Evolutionary conservation across 176 grass and related monocot species (phyloP), one percentile per base, ranked within the genome.

Genomic region (Alopecurus myosuroides): DNA sequence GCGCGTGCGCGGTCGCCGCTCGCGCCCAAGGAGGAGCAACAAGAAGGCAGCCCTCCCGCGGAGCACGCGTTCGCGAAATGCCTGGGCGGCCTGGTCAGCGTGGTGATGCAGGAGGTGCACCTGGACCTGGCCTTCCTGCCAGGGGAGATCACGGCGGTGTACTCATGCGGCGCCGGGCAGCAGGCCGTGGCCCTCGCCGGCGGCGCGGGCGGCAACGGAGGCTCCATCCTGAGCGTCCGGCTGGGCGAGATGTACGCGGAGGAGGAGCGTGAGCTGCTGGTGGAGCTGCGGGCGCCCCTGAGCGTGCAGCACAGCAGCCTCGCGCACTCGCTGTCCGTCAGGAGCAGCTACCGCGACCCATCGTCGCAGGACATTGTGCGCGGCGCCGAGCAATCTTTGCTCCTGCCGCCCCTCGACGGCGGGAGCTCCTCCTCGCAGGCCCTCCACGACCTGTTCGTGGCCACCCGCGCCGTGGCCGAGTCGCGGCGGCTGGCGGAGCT

Each of bases 71-170:
- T 99, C 57, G 86, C 89, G 66, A 92, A 92, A 76, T 99, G 94
- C 84, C 80, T 99, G 1, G 97, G 97, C 48, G 93, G 93, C 1
- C 93, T 99, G 3, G 94, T 96, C 2, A 94, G 93, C 85, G 84
- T 99, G 3, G 97, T 99, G 17, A 92, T 99, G 97, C 93, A 94
- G 81, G 89, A 99, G 80, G 94, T 94, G 77, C 83, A 80, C 18
- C 53, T 96, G 34, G 89, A 99, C 26, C 86, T 99, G 1, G 14
- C 8, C 29, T 92, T 99, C 79, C 84, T 90, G 17, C 53, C 77
- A 7, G 94, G 97, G 6, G 90, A 96, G 88, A 94, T 99, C 85
- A 91, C 85, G 7, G 75, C 91, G 15, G 94, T 99, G 50, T 96
- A 99, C 90, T 85, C 88, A 0, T 89, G 85, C 62, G 84, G 93